Evolutionary conservation across 805 yeast genomes (phyloP).

Genomic region (Ogataea methylovora): DNA sequence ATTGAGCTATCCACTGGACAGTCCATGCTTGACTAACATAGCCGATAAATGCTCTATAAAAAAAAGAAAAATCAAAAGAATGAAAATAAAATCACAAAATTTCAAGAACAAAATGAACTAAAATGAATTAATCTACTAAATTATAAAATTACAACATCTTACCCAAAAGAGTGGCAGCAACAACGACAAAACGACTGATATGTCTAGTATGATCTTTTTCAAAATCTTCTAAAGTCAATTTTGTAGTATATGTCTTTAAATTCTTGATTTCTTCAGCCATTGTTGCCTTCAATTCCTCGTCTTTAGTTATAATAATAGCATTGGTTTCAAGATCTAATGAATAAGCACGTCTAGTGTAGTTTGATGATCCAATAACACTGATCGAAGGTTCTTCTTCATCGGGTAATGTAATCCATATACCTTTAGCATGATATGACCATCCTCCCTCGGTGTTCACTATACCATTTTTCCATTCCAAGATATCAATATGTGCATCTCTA

Average conservation of each 20-base stretch:
- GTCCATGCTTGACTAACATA: too few relatives aligned
- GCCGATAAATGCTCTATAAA: too few relatives aligned
- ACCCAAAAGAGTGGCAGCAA: conserved; percentile 60
- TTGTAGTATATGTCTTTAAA: conserved; percentile 43
- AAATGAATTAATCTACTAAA: too few relatives aligned
- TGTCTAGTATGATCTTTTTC: conserved; percentile 46
- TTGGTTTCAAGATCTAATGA: conserved; percentile 83
- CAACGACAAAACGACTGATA: conserved; percentile 53
- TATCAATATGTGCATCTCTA: conserved; percentile 37
- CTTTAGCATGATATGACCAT: conserved; percentile 98
- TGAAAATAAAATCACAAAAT: too few relatives aligned
- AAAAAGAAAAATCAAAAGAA: too few relatives aligned
- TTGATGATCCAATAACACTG: conserved; percentile 87
- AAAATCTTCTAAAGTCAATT: conserved; percentile 55
- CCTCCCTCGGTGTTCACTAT: conserved; percentile 74
- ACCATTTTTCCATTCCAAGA: conserved; percentile 86
- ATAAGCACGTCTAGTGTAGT: conserved; percentile 87
- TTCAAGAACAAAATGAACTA: too few relatives aligned
- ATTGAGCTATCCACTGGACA: too few relatives aligned
- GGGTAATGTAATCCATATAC: conserved; percentile 73
- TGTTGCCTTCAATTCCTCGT: conserved; percentile 43
- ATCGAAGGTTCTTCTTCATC: conserved; percentile 53
- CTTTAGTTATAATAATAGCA: conserved; percentile 69
- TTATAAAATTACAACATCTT: conserved; percentile 41
- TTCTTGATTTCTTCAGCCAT: conserved; percentile 62